phyloP scores from a whole-genome alignment of 2,329 filamentous ascomycete species.

The Amauroascus niger region DNA sequence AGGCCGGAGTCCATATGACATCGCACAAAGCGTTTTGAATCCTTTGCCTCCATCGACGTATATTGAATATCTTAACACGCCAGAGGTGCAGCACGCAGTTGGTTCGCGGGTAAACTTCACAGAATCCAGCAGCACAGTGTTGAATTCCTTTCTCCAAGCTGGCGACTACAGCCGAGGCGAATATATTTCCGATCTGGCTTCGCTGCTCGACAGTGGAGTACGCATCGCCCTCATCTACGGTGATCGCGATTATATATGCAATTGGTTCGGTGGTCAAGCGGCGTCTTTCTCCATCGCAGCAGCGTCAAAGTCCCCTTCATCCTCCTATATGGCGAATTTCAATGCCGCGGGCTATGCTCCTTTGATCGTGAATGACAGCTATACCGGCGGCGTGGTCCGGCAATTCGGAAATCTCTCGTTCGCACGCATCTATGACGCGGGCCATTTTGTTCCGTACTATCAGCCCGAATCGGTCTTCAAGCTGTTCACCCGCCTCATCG shows the following conservation, averaged over 20 bases:
- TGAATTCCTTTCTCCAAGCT: constrained; percentile 43
- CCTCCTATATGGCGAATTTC: constrained; percentile 47
- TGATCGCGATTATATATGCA: constrained; percentile 49
- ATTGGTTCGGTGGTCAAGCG: constrained; percentile 62
- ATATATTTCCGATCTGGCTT: constrained; percentile 50
- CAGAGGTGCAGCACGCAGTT: constrained; percentile 48
- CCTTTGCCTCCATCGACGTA: constrained; percentile 46
- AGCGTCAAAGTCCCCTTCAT: constrained; percentile 30
- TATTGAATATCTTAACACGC: constrained; percentile 48
- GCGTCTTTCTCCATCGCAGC: constrained; percentile 52
- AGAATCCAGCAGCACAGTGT: constrained; percentile 33
- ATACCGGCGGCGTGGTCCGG: constrained; percentile 55
- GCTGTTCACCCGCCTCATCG: constrained; percentile 45
- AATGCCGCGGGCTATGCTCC: constrained; percentile 59
- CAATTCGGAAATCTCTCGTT: constrained; percentile 68
- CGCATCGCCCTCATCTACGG: constrained; percentile 64
- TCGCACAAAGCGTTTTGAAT: constrained; percentile 43
- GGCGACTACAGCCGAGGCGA: constrained; percentile 56
- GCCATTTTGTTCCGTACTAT: constrained; percentile 45
- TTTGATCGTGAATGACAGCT: constrained; percentile 55
- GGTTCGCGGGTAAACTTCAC: constrained; percentile 53
- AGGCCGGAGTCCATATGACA: constrained; percentile 49
- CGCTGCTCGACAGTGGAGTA: constrained; percentile 51
- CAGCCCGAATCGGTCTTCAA: constrained; percentile 46
- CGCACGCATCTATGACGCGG: constrained; percentile 48